Base-by-base conservation (phyloP, 805 yeast species). In the Candida pini region DNA sequence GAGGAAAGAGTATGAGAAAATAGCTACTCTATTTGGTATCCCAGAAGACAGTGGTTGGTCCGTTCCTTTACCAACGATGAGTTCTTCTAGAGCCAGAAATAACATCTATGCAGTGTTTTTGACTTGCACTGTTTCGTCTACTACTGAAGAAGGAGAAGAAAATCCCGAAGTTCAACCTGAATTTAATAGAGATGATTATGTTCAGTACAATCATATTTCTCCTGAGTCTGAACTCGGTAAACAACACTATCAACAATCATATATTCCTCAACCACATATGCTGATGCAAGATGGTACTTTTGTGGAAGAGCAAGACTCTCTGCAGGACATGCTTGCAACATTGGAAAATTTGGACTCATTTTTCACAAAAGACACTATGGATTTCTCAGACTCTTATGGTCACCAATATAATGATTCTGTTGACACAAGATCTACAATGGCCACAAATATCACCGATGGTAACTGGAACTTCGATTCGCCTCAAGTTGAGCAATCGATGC, bases 41-140 rank as follows among this genome's bases (percentile, higher is more conserved):
- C 97, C 98, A 0, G 90, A 84, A 41, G 95, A 85, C 9, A 78
- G 82, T 50, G 99, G 99, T 2, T 92, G 99, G 99, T 81, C 96
- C 0, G 78, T 94, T 32, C 95, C 97, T 2, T 83, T 85, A 90
- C 96, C 98, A 2, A 85, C 90, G 0, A 77, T 87, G 28, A 81
- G 92, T 2, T 87, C 96, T 0, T 82, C 95, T 0, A 74, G 84
- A 12, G 85, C 97, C 1, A 67, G 97, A 45, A 86, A 85, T 53
- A 92, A 92, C 51, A 94, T 92, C 2, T 97, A 92, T 57, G 89
- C 97, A 0, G 97, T 92, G 3, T 92, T 85, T 53, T 78, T 88
- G 20, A 85, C 96, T 0, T 90, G 97, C 52, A 71, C 73, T 1
- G 65, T 69, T 4, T 43, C 70, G 2, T 53, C 55, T 4, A 59